These are phyloP conservation scores for Ceriops zippeliana DNA, from an alignment of 345 rosid species.

Conservation along the genomic window DNA sequence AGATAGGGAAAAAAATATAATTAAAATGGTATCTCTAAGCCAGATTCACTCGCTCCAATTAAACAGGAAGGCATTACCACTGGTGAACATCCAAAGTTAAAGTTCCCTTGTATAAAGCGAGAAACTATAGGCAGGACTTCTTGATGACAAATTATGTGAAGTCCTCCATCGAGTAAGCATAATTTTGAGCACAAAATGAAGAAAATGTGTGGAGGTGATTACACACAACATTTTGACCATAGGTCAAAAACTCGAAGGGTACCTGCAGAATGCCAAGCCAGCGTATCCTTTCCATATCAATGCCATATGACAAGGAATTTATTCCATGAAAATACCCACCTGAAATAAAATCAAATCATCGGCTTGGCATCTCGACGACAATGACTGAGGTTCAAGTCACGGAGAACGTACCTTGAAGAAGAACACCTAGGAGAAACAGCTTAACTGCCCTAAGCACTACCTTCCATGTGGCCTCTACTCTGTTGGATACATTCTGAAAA, in stretches of 20 bases:
- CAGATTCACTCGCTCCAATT: background rate
- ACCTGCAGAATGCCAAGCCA: conserved; percentile 55
- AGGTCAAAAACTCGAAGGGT: background rate
- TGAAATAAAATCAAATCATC: conserved; percentile 19
- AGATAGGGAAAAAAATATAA: no score
- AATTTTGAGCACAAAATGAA: no score
- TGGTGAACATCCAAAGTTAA: no score
- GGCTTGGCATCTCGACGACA: background rate
- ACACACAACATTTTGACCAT: background rate
- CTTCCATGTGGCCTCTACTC: conserved; percentile 35
- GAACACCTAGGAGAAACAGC: conserved; percentile 39
- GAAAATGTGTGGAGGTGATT: background rate
- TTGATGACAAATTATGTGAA: background rate
- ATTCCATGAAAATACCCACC: conserved; percentile 50
- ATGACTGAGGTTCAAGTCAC: background rate
- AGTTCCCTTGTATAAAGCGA: no score
- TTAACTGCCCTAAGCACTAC: conserved; percentile 36
- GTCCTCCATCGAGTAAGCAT: background rate
- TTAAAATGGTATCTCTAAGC: no score
- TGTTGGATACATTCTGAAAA: conserved; percentile 39
- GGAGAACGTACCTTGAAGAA: conserved; percentile 40
- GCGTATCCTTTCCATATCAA: conserved; percentile 42
- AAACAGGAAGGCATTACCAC: background rate
- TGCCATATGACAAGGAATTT: conserved; percentile 41
- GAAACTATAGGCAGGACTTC: no score